Conservation (phyloP, 2,329 filamentous ascomycete genomes). For the Atkinsonella hypoxylon region DNA sequence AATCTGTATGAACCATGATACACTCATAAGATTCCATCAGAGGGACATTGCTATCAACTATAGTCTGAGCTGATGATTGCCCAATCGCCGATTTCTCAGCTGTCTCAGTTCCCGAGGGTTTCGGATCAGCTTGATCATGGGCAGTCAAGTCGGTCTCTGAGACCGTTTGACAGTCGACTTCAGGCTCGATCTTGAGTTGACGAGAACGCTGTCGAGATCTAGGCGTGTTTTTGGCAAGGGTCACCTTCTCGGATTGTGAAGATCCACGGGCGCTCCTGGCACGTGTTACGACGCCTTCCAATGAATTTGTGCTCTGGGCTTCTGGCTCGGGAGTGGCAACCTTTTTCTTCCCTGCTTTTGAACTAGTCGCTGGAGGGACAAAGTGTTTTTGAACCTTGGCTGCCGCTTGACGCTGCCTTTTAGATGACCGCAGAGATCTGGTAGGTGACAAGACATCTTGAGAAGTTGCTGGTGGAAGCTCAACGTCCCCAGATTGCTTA, state of each 20-base stretch:
- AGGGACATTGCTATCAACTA: background rate
- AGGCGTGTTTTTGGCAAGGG: background rate
- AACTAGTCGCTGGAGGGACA: background rate
- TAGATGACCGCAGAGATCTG: conserved; percentile 9
- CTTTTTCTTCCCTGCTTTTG: background rate
- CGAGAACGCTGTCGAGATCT: background rate
- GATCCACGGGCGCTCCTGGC: conserved; percentile 1
- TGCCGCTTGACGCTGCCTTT: conserved; percentile 6
- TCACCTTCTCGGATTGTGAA: background rate
- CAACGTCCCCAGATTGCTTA: conserved; percentile 14
- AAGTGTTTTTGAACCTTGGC: background rate
- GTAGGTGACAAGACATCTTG: conserved; percentile 7
- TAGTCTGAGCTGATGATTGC: background rate
- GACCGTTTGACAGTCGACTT: background rate
- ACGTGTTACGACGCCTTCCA: conserved; percentile 1
- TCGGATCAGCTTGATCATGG: conserved; percentile 6
- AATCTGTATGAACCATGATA: conserved; percentile 14
- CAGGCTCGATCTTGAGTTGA: background rate
- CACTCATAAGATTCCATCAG: conserved; percentile 5
- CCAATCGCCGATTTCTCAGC: background rate
- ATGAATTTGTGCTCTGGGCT: background rate
- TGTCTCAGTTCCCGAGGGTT: background rate
- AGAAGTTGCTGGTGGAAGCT: conserved; percentile 8
- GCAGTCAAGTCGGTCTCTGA: background rate
- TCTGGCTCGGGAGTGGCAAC: background rate